Conservation (phyloP, 176 grass and related monocot genomes). For the Bolboschoenus planiculmis region DNA sequence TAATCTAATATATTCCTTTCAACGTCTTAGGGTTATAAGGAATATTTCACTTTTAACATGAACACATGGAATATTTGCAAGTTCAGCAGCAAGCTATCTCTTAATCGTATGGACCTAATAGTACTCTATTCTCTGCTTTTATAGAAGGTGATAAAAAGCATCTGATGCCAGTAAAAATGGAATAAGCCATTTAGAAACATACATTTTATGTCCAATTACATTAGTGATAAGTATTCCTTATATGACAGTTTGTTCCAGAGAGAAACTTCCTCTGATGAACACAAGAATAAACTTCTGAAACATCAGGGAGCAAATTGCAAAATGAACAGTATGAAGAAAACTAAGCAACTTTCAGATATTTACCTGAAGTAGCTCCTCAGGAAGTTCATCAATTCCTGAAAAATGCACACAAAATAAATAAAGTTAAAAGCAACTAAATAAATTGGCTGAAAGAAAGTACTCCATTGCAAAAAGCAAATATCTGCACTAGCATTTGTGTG, state of each 20-base stretch:
- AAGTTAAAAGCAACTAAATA: constrained; percentile 8
- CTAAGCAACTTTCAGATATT: constrained; percentile 3
- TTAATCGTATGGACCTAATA: not conserved
- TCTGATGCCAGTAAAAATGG: not conserved
- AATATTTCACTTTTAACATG: not conserved
- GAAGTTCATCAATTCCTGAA: constrained; percentile 77
- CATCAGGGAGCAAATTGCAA: not conserved
- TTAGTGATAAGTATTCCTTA: not conserved
- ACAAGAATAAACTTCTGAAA: not conserved
- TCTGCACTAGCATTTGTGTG: not conserved
- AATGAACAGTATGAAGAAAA: not conserved
- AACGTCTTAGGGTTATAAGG: not conserved
- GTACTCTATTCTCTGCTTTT: not conserved
- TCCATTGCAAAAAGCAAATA: constrained; percentile 12
- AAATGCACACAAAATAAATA: constrained; percentile 33
- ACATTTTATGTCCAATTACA: not conserved
- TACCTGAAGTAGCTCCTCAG: constrained; percentile 68
- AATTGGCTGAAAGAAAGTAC: constrained; percentile 1
- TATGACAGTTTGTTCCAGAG: not conserved
- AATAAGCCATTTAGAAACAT: not conserved
- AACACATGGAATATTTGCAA: not conserved
- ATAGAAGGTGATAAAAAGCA: not conserved
- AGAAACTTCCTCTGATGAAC: not conserved
- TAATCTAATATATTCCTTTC: too few relatives aligned
- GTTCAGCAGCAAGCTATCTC: not conserved